These are phyloP conservation scores for Aspergillus alliaceus DNA, from an alignment of 2,329 filamentous ascomycete genomes.

Conservation along the genomic window DNA sequence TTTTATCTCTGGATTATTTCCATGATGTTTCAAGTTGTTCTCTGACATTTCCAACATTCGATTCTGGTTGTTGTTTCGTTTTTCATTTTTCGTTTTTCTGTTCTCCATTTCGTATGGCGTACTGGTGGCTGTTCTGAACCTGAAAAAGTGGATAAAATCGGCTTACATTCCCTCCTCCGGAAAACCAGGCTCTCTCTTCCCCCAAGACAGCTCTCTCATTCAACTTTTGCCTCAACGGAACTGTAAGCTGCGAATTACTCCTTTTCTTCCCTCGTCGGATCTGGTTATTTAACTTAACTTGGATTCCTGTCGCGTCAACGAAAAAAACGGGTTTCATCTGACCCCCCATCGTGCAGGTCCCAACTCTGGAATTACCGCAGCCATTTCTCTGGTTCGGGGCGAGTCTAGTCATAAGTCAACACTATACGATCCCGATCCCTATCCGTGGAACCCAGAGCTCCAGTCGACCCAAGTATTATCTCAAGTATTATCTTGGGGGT, in stretches of 20 bases:
- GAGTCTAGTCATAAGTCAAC: conserved; percentile 8
- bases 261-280: not conserved
- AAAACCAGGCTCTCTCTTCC: conserved; percentile 18
- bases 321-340: conserved; percentile 11
- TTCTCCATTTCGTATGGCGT: conserved; percentile 16
- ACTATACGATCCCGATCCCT: conserved; percentile 26
- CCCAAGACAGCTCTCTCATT: conserved; percentile 12
- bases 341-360: conserved; percentile 8
- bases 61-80: not conserved
- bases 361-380: conserved; percentile 31
- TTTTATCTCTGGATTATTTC: conserved; percentile 1
- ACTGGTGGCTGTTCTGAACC: conserved; percentile 13
- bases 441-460: conserved; percentile 27
- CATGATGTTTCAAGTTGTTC: conserved; percentile 4
- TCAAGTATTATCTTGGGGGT: conserved; percentile 10
- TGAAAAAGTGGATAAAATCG: conserved; percentile 18
- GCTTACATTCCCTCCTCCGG: conserved; percentile 20
- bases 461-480: conserved; percentile 22
- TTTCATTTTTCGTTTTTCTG: no score
- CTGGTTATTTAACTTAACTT: not conserved
- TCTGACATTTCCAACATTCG: not conserved
- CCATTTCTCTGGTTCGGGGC: conserved; percentile 20
- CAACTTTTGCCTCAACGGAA: not conserved
- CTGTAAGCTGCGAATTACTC: conserved; percentile 15
- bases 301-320: not conserved